Base-by-base conservation (phyloP, 305 asterid genomes). In the Withania somnifera region DNA sequence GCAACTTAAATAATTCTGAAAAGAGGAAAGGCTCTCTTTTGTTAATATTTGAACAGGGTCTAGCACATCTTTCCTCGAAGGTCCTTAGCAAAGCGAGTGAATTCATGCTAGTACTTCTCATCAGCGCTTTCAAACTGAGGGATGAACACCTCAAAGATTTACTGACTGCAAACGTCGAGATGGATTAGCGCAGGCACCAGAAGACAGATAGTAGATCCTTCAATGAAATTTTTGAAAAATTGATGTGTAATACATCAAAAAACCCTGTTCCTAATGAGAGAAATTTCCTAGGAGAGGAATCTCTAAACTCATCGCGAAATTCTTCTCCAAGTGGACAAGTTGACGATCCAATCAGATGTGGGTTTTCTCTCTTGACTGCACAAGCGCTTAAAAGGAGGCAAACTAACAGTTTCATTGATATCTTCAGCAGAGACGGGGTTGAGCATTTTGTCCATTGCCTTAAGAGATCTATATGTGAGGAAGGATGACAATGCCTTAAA, bases 71-170 rank as follows among this genome's bases (percentile, higher is more conserved):
- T 71, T 90, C 97, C 28, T 88, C 91, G 22, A 34, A 10, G 79
- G 84, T 82, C 60, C 93, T 94, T 82, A 68, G 88, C 80, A 84
- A 84, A 75, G 92, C 96, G 10, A 86, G 81, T 67, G 83, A 84
- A 75, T 86, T 91, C 40, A 77, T 93, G 83, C 67, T 92, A 76
- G 87, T 88, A 85, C 90, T 79, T 79, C 86, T 94, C 38, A 83
- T 90, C 73, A 89, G 88, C 5, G 50, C 94, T 6, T 84, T 92
- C 26, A 93, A 97, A 9, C 54, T 92, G 84, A 90, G 97, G 71
- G 97, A 92, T 54, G 76, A 89, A n/a, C 94, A 91, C 85, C 88
- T 94, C 11, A 92, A 88, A 86, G 93, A 93, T 85, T 30, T 87
- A 57, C 24, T 90, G 20, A 54, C 84, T 53, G 93, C 97, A 24